Conservation (phyloP, 2,329 filamentous ascomycete genomes). For the Mycosphaerella arachidis region DNA sequence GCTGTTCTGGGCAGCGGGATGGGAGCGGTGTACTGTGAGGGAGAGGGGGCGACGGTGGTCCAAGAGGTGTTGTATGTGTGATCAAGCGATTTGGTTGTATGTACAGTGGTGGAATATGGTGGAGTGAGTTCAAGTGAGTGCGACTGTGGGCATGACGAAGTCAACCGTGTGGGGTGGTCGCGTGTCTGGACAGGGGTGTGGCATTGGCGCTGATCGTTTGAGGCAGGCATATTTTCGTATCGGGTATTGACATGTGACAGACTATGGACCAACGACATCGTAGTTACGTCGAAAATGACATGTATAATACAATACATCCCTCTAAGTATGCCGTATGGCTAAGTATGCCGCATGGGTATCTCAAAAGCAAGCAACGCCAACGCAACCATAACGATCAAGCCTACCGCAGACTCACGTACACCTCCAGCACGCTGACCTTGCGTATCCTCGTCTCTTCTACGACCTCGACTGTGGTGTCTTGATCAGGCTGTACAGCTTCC, state of each 20-base stretch:
- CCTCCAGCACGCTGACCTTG: conserved; percentile 32
- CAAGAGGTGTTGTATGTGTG: background rate
- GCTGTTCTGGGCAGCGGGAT: background rate
- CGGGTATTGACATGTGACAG: background rate
- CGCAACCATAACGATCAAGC: background rate
- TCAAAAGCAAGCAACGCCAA: conserved; percentile 1
- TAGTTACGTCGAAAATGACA: too few relatives aligned
- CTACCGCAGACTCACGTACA: conserved; percentile 30
- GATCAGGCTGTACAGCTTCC: background rate
- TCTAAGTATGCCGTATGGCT: background rate
- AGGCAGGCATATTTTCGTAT: background rate
- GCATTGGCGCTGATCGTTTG: background rate
- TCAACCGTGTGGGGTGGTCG: background rate
- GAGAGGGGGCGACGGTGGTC: background rate
- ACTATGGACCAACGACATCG: too few relatives aligned
- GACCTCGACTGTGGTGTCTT: background rate
- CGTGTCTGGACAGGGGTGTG: background rate
- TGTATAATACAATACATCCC: background rate
- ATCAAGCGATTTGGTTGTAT: background rate
- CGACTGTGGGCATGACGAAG: background rate
- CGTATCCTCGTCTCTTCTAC: conserved; percentile 38
- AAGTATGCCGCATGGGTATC: conserved; percentile 8
- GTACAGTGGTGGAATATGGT: background rate
- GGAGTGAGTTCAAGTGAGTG: background rate
- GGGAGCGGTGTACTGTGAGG: background rate